Conservation (phyloP, 2,329 filamentous ascomycete genomes). For the Westerdykella ornata region DNA sequence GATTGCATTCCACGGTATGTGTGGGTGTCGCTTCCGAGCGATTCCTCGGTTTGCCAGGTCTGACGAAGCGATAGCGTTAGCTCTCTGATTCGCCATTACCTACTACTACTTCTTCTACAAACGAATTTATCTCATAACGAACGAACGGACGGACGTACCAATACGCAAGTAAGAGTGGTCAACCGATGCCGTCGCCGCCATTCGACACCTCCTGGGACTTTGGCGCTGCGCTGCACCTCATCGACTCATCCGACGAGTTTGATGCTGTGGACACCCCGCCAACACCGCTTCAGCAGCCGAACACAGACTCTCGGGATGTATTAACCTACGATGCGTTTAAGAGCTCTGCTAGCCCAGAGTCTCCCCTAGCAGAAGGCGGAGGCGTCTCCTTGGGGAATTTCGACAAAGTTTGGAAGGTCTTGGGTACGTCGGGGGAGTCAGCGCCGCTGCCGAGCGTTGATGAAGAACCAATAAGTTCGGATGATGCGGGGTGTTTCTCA, state of each 20-base stretch:
- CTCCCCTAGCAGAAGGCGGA: not conserved
- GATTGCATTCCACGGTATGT: too few species aligned
- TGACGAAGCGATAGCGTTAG: too few species aligned
- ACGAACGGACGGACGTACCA: too few species aligned
- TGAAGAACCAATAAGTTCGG: slow-evolving; percentile 37
- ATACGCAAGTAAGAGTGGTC: too few species aligned
- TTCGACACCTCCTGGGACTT: slow-evolving; percentile 42
- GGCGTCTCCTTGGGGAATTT: slow-evolving; percentile 40
- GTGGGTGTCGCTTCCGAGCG: too few species aligned
- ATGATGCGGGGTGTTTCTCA: slow-evolving; percentile 35
- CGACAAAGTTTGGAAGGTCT: slow-evolving; percentile 40
- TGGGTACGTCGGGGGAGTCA: slow-evolving; percentile 32
- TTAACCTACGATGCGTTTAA: not conserved
- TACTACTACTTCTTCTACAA: too few species aligned
- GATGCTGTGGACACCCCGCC: not conserved
- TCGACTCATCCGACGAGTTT: slow-evolving; percentile 19
- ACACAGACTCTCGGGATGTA: too few species aligned
- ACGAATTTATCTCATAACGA: too few species aligned
- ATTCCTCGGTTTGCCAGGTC: too few species aligned
- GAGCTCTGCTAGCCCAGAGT: too few species aligned
- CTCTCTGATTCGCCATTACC: too few species aligned
- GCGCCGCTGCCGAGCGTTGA: slow-evolving; percentile 18
- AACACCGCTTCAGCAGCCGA: not conserved
- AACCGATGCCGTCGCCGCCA: slow-evolving; percentile 30
- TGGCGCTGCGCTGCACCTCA: slow-evolving; percentile 40